Evolutionary conservation across 1,284 basidiomycete genomes (phyloP).

Genomic region (Kwoniella shivajii): DNA sequence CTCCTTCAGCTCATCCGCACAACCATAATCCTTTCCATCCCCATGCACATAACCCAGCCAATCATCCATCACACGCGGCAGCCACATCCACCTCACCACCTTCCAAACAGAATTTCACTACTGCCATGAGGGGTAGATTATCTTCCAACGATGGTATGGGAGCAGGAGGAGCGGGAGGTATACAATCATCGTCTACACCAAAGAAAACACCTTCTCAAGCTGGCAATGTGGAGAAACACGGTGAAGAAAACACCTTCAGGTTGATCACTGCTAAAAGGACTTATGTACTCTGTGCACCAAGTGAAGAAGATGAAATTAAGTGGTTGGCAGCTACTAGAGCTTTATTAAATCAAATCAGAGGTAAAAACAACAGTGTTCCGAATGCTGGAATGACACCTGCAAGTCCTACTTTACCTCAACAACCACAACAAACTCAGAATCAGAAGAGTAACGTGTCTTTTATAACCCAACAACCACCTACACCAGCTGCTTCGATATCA

Average conservation of each 20-base stretch:
- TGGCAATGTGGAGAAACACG: background rate
- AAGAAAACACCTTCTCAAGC: background rate
- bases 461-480: constrained; percentile 44
- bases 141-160: constrained; percentile 3
- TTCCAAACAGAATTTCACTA: constrained; percentile 7
- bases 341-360: constrained; percentile 61
- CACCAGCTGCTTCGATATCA: constrained; percentile 23
- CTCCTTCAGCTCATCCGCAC: constrained; percentile 8
- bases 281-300: constrained; percentile 86
- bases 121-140: constrained; percentile 16
- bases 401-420: no score
- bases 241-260: constrained; percentile 75
- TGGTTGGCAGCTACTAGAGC: constrained; percentile 95
- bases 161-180: no score
- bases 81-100: constrained; percentile 7
- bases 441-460: constrained; percentile 24
- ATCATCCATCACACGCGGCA: background rate
- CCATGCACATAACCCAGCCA: constrained; percentile 1
- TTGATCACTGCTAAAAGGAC: constrained; percentile 93
- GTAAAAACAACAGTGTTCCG: background rate
- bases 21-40: constrained; percentile 8
- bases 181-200: constrained; percentile 4
- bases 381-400: background rate
- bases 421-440: background rate
- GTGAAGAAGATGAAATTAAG: constrained; percentile 96